Evolutionary conservation across 1,284 basidiomycete genomes (phyloP).

Genomic region (Puccinia novopanici): DNA sequence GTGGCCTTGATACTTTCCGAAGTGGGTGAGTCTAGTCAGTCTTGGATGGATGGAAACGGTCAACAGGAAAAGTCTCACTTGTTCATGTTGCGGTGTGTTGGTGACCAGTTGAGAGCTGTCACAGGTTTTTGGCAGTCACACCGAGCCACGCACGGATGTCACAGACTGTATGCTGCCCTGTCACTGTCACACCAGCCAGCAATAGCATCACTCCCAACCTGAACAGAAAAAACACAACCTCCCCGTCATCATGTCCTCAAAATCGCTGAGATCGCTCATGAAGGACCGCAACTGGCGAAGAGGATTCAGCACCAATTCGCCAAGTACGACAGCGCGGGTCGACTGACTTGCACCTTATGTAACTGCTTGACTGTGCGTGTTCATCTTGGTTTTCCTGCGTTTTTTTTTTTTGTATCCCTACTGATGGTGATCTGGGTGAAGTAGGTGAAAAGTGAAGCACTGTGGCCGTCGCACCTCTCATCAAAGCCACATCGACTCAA

Average conservation of each 20-base stretch:
- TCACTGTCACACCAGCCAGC: neutral
- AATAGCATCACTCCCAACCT: neutral
- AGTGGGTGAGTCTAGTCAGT: neutral
- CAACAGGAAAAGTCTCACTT: neutral
- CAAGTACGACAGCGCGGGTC: constrained; percentile 40
- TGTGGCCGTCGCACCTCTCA: constrained; percentile 47
- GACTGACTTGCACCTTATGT: constrained; percentile 47
- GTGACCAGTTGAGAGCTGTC: neutral
- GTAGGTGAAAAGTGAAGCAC: constrained; percentile 49
- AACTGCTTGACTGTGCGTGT: constrained; percentile 39
- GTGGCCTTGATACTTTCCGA: constrained; percentile 36
- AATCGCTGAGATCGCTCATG: constrained; percentile 47
- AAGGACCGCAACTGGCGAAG: constrained; percentile 46
- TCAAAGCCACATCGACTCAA: constrained; percentile 49
- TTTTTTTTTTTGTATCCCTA: neutral
- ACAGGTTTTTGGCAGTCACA: neutral
- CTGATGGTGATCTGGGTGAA: neutral
- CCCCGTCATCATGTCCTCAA: constrained; percentile 33
- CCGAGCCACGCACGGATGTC: neutral
- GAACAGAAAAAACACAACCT: neutral
- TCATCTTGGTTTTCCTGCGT: neutral
- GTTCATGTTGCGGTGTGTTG: neutral
- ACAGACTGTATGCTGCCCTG: neutral
- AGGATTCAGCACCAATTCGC: constrained; percentile 49
- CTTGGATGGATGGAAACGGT: neutral